phyloP scores from a whole-genome alignment of 1,284 basidiomycete genomes.

The Meira miltonrushii region DNA sequence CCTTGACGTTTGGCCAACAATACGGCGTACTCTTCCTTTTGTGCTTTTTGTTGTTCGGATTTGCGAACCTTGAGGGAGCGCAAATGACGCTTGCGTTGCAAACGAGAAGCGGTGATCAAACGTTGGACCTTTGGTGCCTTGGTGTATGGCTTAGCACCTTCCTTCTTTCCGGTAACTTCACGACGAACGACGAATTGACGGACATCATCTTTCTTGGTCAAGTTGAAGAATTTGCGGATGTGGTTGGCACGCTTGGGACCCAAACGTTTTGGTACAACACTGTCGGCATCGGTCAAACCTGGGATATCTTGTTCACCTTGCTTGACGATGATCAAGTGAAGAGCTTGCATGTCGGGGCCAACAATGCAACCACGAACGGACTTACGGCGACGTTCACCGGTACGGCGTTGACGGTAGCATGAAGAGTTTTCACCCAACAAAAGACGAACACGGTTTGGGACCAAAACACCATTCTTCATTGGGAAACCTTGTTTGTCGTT shows the following conservation, averaged over 20 bases:
- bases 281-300: conserved; percentile 74
- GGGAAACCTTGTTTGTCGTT: conserved; percentile 84
- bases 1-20: conserved; percentile 8
- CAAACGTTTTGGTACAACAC: conserved; percentile 86
- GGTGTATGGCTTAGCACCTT: conserved; percentile 88
- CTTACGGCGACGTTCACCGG: conserved; percentile 96
- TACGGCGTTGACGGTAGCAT: conserved; percentile 88
- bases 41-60: conserved; percentile 86
- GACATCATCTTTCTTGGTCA: conserved; percentile 96
- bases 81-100: conserved; percentile 94
- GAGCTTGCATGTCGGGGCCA: conserved; percentile 89
- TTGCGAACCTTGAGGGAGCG: conserved; percentile 81
- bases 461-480: conserved; percentile 61
- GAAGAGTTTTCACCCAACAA: conserved; percentile 93
- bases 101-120: conserved; percentile 79
- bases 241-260: conserved; percentile 68
- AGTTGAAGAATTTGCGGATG: conserved; percentile 97
- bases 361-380: conserved; percentile 95
- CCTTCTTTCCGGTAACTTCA: conserved; percentile 90
- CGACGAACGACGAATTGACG: conserved; percentile 80
- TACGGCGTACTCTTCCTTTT: conserved; percentile 68
- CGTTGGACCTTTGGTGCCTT: conserved; percentile 77
- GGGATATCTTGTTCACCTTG: conserved; percentile 89
- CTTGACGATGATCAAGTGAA: conserved; percentile 92
- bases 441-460: conserved; percentile 87